phyloP scores from a whole-genome alignment of 2,329 filamentous ascomycete species.

The Coniochaeta sp. region DNA sequence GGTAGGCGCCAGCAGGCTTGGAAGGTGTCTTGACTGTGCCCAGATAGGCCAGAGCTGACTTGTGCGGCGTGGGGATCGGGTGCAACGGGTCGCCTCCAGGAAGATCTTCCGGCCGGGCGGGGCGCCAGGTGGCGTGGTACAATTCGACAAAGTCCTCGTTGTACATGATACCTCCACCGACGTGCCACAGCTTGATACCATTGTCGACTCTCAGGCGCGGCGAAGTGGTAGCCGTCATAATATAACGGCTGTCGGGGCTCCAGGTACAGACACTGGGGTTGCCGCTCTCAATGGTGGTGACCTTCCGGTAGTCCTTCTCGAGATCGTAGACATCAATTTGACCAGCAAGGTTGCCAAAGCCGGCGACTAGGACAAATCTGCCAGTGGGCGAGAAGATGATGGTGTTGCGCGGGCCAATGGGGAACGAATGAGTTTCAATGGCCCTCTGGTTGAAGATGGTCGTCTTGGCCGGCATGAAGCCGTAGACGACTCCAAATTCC shows the following conservation, averaged over 20 bases:
- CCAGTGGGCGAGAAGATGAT: constrained; percentile 91
- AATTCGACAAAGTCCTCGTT: constrained; percentile 91
- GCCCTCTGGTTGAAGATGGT: constrained; percentile 94
- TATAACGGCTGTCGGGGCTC: constrained; percentile 92
- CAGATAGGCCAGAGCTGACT: constrained; percentile 75
- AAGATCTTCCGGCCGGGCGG: constrained; percentile 55
- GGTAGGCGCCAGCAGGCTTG: constrained; percentile 95
- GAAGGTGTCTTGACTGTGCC: constrained; percentile 87
- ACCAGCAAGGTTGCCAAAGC: constrained; percentile 94
- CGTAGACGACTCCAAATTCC: constrained; percentile 96
- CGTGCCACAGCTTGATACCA: constrained; percentile 91
- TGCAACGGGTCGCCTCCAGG: constrained; percentile 62
- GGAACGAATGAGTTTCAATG: constrained; percentile 75
- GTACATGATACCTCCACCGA: constrained; percentile 84
- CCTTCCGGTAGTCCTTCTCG: constrained; percentile 86
- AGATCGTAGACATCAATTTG: constrained; percentile 98
- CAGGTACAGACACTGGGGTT: constrained; percentile 96
- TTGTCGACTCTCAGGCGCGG: constrained; percentile 95
- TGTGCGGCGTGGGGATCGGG: constrained; percentile 68
- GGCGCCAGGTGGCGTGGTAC: constrained; percentile 86
- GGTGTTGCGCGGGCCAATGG: constrained; percentile 84
- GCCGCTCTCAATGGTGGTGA: constrained; percentile 88
- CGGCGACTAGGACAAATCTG: constrained; percentile 86
- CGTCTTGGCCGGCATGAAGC: constrained; percentile 98
- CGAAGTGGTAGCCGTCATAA: constrained; percentile 96